Conservation (phyloP, 192 early-diverging fungal species). For the Obelidium mucronatum region DNA sequence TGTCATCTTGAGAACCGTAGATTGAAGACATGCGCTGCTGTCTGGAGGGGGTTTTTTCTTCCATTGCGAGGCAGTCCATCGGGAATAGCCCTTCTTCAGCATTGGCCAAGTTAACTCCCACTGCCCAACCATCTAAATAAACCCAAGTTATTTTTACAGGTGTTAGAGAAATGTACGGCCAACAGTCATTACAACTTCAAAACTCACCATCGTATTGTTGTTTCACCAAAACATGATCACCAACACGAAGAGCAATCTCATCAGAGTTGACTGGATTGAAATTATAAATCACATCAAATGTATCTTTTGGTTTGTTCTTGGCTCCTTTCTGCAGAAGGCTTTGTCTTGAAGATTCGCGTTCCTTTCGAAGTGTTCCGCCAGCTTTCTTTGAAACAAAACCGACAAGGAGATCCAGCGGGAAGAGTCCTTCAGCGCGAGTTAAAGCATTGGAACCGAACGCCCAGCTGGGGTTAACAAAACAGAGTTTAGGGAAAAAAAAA, state of each 20-base stretch:
- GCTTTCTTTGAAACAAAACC: constrained; percentile 4
- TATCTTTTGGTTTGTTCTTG: neutral
- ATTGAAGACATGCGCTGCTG: constrained; percentile 20
- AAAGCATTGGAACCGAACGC: constrained; percentile 31
- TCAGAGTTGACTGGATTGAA: neutral
- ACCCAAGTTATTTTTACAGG: too few relatives aligned
- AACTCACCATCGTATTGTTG: constrained; percentile 16
- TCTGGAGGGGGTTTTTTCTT: constrained; percentile 5
- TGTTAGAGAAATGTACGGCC: too few relatives aligned
- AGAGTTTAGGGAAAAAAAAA: neutral
- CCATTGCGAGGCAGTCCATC: neutral
- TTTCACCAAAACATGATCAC: constrained; percentile 11
- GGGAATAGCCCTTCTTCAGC: constrained; percentile 14
- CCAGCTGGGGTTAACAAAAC: too few relatives aligned
- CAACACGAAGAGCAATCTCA: constrained; percentile 4
- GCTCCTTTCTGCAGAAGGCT: neutral
- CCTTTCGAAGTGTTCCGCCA: neutral
- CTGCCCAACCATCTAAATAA: constrained; percentile 23
- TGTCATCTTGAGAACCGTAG: constrained; percentile 12
- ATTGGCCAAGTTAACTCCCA: constrained; percentile 20
- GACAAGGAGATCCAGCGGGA: constrained; percentile 16
- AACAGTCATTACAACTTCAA: neutral
- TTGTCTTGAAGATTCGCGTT: neutral
- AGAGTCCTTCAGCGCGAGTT: constrained; percentile 20
- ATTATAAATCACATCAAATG: constrained; percentile 4